These are phyloP conservation scores for Novymonas esmeraldas DNA, from an alignment of 208 protist genomes.

Conservation along the genomic window DNA sequence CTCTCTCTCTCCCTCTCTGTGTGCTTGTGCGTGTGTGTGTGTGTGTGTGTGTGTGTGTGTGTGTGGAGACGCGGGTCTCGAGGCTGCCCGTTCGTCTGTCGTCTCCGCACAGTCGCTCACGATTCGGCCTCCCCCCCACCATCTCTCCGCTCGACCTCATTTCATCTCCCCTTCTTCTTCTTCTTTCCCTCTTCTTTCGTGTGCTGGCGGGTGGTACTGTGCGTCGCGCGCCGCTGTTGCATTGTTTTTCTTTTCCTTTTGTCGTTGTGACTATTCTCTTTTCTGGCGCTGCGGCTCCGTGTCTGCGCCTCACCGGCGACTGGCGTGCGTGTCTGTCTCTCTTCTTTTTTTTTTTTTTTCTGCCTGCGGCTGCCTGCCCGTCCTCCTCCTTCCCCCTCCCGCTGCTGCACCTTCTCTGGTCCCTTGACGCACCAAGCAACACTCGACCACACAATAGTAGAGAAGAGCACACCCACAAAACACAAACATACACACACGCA, in stretches of 20 bases:
- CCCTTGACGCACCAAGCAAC: conserved; percentile 16
- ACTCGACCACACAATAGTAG: background rate
- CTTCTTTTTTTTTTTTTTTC: conserved; percentile 12
- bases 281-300: background rate
- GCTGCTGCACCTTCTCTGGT: too few relatives aligned
- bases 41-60: background rate
- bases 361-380: conserved; percentile 7
- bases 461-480: background rate
- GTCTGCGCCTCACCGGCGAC: background rate
- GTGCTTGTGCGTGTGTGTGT: background rate
- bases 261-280: conserved; percentile 4
- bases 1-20: background rate
- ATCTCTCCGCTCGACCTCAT: too few relatives aligned
- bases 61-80: too few relatives aligned
- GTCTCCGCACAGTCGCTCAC: too few relatives aligned
- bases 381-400: conserved; percentile 4
- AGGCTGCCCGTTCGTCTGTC: too few relatives aligned
- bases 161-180: too few relatives aligned
- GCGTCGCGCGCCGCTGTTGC: background rate
- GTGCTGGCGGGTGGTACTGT: background rate
- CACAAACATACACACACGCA: conserved; percentile 7
- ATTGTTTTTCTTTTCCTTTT: conserved; percentile 1
- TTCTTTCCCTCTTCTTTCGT: too few relatives aligned
- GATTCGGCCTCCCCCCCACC: too few relatives aligned
- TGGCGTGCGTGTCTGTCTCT: background rate